These are phyloP conservation scores for Acrocalymma vagum DNA, from an alignment of 2,329 filamentous ascomycete species.

Conservation along the genomic window DNA sequence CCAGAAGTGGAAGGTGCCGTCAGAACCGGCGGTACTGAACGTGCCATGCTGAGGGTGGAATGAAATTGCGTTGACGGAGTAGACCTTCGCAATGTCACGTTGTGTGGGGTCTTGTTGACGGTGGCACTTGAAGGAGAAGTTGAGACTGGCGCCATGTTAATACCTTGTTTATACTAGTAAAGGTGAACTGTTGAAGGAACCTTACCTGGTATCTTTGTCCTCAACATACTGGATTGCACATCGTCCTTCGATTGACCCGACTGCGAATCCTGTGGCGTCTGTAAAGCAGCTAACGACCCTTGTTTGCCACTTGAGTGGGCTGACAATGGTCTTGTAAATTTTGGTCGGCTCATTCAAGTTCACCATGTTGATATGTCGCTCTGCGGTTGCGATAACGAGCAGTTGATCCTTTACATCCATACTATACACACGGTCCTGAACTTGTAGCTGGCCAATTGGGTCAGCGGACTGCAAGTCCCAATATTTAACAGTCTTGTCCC, in stretches of 20 bases:
- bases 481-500: slow-evolving; percentile 91
- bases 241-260: slow-evolving; percentile 95
- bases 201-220: slow-evolving; percentile 81
- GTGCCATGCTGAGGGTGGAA: slow-evolving; percentile 97
- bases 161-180: not conserved
- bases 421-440: slow-evolving; percentile 84
- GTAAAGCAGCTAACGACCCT: slow-evolving; percentile 93
- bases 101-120: slow-evolving; percentile 74
- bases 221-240: slow-evolving; percentile 99
- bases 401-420: slow-evolving; percentile 92
- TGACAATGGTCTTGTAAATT: slow-evolving; percentile 96
- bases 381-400: slow-evolving; percentile 90
- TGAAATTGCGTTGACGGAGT: slow-evolving; percentile 95
- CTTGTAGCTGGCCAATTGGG: slow-evolving; percentile 71
- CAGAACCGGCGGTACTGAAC: slow-evolving; percentile 95
- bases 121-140: slow-evolving; percentile 99
- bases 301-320: slow-evolving; percentile 98
- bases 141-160: slow-evolving; percentile 60
- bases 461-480: slow-evolving; percentile 76
- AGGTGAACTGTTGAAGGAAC: too few relatives aligned
- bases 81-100: slow-evolving; percentile 83
- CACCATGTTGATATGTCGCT: slow-evolving; percentile 95
- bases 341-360: slow-evolving; percentile 87
- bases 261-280: slow-evolving; percentile 89
- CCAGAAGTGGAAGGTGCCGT: slow-evolving; percentile 98